Evolutionary conservation across 306 rosid genomes (phyloP).

Genomic region (Chamaecrista fasciculata): DNA sequence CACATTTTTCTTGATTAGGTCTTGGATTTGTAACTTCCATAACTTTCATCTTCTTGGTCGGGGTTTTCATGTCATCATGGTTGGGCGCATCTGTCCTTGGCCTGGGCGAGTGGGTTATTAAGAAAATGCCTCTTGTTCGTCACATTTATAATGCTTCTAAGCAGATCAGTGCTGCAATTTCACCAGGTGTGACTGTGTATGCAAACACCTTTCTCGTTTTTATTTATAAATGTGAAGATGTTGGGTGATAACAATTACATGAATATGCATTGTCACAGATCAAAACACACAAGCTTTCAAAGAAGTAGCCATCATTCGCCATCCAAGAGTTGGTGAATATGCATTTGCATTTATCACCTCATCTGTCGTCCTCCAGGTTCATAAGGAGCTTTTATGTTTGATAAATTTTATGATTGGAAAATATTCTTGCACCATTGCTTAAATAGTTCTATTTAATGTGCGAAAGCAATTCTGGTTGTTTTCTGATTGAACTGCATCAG

Average conservation of each 20-base stretch:
- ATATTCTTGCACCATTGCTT: constrained; percentile 12
- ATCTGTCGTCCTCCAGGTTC: constrained; percentile 76
- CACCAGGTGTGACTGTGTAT: constrained; percentile 78
- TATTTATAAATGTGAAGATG: neutral
- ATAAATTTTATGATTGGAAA: constrained; percentile 4
- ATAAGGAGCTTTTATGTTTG: constrained; percentile 2
- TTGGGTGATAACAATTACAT: neutral
- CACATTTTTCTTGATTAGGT: constrained; percentile 46
- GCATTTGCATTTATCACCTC: constrained; percentile 93
- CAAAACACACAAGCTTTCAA: constrained; percentile 90
- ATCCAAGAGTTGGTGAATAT: constrained; percentile 94
- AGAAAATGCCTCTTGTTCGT: constrained; percentile 89
- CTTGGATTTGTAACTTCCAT: constrained; percentile 90
- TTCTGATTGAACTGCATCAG: neutral
- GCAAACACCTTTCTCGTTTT: neutral
- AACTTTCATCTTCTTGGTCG: constrained; percentile 80
- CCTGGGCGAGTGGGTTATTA: constrained; percentile 95
- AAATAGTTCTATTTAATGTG: neutral
- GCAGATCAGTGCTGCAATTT: constrained; percentile 91
- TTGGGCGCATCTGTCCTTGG: constrained; percentile 88
- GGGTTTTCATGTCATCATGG: constrained; percentile 98
- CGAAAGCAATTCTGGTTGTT: constrained; percentile 4
- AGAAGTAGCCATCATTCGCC: constrained; percentile 93
- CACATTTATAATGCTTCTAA: constrained; percentile 91
- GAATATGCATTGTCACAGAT: constrained; percentile 42